A percentile compares a stretch with the other conserved stretches of the same genome.
Conservation (phyloP, 2,329 filamentous ascomycete species). For the Aquanectria penicillioides region DNA sequence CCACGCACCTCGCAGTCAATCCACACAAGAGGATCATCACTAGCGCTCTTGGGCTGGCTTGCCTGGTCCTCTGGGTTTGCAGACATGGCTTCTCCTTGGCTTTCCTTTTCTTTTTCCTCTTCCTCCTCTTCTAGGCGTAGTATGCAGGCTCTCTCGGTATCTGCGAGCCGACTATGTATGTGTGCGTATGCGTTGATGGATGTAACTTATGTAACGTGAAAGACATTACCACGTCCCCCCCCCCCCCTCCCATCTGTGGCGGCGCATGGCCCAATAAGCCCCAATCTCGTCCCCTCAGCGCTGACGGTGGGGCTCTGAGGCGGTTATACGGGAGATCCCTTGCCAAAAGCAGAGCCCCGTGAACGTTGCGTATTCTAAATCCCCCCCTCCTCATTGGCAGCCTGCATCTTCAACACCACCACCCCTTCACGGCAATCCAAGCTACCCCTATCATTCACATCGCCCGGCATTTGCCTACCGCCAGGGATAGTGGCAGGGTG, state of each 20-base stretch:
- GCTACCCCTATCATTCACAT: conserved; percentile 3
- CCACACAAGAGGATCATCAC: conserved; percentile 78
- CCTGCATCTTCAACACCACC: conserved; percentile 9
- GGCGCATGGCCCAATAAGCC: neutral
- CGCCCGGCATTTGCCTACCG: neutral
- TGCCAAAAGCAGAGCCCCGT: too few species aligned
- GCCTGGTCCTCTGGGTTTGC: conserved; percentile 21
- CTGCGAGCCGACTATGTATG: neutral
- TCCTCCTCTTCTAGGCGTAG: conserved; percentile 25
- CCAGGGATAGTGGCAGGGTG: too few species aligned
- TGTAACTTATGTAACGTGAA: conserved; percentile 1
- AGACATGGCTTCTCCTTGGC: conserved; percentile 25
- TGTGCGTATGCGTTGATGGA: conserved; percentile 1
- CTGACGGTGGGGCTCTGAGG: neutral
- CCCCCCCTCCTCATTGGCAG: conserved; percentile 30
- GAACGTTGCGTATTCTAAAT: conserved; percentile 45
- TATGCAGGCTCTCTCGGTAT: neutral
- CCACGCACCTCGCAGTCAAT: conserved; percentile 73
- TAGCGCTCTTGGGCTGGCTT: conserved; percentile 39
- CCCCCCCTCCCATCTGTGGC: neutral
- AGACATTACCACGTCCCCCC: too few species aligned
- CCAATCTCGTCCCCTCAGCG: too few species aligned
- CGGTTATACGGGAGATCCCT: too few species aligned
- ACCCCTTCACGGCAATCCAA: neutral
- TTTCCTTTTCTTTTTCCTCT: neutral